phyloP scores from a whole-genome alignment of 306 rosid genomes.

The Gastrolobium villosum region DNA sequence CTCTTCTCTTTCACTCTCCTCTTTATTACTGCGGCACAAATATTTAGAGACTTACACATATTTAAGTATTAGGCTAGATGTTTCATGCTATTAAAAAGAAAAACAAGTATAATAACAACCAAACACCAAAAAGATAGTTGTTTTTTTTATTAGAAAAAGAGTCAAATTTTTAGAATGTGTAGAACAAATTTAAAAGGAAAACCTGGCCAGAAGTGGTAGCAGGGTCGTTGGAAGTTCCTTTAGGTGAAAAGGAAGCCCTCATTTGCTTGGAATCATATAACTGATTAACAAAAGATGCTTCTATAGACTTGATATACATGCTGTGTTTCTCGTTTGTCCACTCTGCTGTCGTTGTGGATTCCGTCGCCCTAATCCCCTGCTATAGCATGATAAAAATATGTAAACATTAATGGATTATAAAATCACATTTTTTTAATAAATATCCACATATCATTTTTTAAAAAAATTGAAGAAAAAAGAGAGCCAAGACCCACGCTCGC shows the following conservation, averaged over 20 bases:
- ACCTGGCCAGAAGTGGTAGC: constrained; percentile 67
- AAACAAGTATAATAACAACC: background rate
- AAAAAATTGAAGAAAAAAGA: too few species aligned
- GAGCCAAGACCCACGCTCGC: too few species aligned
- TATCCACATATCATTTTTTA: too few species aligned
- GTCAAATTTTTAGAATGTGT: background rate
- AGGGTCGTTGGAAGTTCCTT: constrained; percentile 15
- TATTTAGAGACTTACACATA: background rate
- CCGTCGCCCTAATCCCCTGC: constrained; percentile 54
- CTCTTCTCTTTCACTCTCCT: background rate
- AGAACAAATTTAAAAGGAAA: constrained; percentile 9
- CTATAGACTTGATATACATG: constrained; percentile 82
- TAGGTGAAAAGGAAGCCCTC: constrained; percentile 29
- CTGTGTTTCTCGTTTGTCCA: constrained; percentile 92
- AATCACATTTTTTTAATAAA: too few species aligned
- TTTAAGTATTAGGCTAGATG: background rate
- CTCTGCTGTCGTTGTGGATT: constrained; percentile 54
- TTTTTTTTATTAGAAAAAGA: background rate
- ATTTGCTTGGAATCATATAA: constrained; percentile 62
- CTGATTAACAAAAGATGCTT: constrained; percentile 77
- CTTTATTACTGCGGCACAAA: background rate
- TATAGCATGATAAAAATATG: background rate
- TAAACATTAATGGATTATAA: too few species aligned
- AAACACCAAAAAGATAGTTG: background rate
- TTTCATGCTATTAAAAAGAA: background rate